phyloP scores from a whole-genome alignment of 805 yeast species.

The Kregervanrija fluxuum region DNA sequence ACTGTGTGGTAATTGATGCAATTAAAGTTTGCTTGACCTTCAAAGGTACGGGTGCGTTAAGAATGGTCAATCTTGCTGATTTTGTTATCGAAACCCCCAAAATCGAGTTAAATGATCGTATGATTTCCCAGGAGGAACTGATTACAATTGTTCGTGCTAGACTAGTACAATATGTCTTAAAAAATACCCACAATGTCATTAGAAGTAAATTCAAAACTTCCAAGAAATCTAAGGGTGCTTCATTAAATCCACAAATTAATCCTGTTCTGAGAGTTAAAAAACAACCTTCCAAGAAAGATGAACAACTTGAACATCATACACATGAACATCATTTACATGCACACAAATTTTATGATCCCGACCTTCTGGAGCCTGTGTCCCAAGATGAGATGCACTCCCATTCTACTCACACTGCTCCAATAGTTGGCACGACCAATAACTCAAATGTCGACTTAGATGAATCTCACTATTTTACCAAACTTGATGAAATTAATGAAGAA shows the following conservation, averaged over 20 bases:
- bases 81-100: constrained; percentile 61
- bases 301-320: constrained; percentile 1
- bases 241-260: constrained; percentile 5
- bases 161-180: constrained; percentile 45
- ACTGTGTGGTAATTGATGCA: constrained; percentile 24
- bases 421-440: background rate
- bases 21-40: constrained; percentile 56
- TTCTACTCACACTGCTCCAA: background rate
- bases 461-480: no score
- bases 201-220: constrained; percentile 54
- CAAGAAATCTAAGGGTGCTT: constrained; percentile 6
- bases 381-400: background rate
- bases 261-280: constrained; percentile 5
- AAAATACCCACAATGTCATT: constrained; percentile 69
- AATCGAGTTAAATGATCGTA: constrained; percentile 48
- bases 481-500: no score
- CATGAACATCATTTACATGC: constrained; percentile 11
- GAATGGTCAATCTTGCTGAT: constrained; percentile 69
- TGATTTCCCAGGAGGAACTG: constrained; percentile 71
- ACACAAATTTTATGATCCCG: constrained; percentile 19
- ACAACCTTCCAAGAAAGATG: background rate
- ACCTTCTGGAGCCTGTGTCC: constrained; percentile 14
- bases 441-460: no score
- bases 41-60: constrained; percentile 64
- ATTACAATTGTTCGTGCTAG: constrained; percentile 54